phyloP scores from a whole-genome alignment of 257 asterid species.

The Gentiana dahurica region DNA sequence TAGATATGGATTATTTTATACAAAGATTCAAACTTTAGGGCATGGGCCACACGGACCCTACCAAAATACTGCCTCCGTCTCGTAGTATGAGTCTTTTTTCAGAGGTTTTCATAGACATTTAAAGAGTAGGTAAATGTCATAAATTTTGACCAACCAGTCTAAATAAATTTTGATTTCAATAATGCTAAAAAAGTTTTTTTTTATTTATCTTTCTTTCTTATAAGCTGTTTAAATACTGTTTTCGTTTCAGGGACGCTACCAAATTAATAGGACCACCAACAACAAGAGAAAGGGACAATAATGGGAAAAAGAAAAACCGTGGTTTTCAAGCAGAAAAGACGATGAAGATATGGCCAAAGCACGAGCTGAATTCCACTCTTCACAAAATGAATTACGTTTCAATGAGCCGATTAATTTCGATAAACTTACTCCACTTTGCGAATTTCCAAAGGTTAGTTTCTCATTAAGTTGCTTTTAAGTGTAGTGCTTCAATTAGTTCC shows the following conservation, averaged over 20 bases:
- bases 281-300: slow-evolving; percentile 86
- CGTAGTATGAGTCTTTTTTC: too few species aligned
- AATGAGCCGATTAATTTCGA: slow-evolving; percentile 41
- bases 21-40: too few species aligned
- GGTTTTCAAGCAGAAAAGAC: slow-evolving; percentile 34
- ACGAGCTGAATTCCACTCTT: slow-evolving; percentile 19
- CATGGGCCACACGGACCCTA: too few species aligned
- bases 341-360: slow-evolving; percentile 23
- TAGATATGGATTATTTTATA: too few species aligned
- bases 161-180: too few species aligned
- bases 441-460: slow-evolving; percentile 57
- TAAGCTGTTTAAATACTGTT: not conserved
- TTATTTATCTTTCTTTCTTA: too few species aligned
- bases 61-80: too few species aligned
- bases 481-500: too few species aligned
- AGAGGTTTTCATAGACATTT: too few species aligned
- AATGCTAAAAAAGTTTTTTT: too few species aligned
- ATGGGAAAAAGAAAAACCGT: slow-evolving; percentile 63
- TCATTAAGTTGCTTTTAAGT: not conserved
- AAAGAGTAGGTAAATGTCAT: too few species aligned
- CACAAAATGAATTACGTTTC: slow-evolving; percentile 25
- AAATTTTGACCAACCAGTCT: too few species aligned
- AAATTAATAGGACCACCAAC: slow-evolving; percentile 62
- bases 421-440: slow-evolving; percentile 60
- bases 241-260: slow-evolving; percentile 40